Base-by-base conservation (phyloP, 169 alveolate species). In the Cystoisospora suis region DNA sequence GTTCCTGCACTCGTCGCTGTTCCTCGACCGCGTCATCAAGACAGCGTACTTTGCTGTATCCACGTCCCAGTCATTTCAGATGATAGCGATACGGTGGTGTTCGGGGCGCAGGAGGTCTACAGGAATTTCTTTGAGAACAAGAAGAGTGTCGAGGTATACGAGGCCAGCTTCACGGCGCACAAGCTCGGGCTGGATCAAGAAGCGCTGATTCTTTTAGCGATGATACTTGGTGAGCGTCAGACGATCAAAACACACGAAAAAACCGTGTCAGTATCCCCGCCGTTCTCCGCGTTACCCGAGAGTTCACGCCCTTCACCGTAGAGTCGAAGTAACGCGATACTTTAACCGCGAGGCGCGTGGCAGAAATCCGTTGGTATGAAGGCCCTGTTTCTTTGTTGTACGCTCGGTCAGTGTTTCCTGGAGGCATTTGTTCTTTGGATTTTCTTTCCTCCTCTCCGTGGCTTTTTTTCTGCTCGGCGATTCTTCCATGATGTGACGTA, bases 31-130 rank as follows among this genome's bases (percentile, higher is more conserved):
- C n/a, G n/a, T n/a, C n/a, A n/a, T n/a, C n/a, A n/a, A n/a, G n/a
- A n/a, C n/a, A n/a, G n/a, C n/a, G n/a, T n/a, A n/a, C n/a, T n/a
- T 53, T 53, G 65, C 65, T 53, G 65, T 40, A 85, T 93, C 45
- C 96, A 97, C 42, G 96, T 96, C 91, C 99, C 99, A 3, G 99
- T 98, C 45, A 92, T 98, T 1, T 96, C 99, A 9, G 99, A 98
- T 75, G 99, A 98, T 87, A 96, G 99, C 23, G 99, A 98, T 91
- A 96, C 97, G n/a, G 90, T 98, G 77, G 97, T 98, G 59, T 20
- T 98, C 72, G 99, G 98, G 53, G 98, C 99, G 23, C 94, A 91
- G 47, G 94, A 96, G 47, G 98, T 98, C 0, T 96, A 95, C 87
- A 96, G 98, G 86, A 96, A 97, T 87, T 95, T 98, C 88, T 98